These are phyloP conservation scores for Cryptococcus neoformans DNA, from an alignment of 1,284 basidiomycete species.

Conservation along the genomic window DNA sequence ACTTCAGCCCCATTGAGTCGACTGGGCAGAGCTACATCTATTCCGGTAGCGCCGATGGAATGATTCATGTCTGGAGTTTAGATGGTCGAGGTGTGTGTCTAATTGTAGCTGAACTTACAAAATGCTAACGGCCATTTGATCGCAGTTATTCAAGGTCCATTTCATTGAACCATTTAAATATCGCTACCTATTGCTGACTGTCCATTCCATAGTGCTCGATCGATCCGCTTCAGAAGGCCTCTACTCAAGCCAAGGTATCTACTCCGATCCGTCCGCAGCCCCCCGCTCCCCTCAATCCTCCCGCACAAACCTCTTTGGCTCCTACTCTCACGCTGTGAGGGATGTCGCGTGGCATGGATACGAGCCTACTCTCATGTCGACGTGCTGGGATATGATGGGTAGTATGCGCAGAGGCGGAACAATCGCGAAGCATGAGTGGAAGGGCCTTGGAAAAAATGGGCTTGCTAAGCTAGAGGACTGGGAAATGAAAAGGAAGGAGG, in stretches of 20 bases:
- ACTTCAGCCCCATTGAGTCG: constrained; percentile 88
- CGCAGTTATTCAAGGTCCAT: constrained; percentile 24
- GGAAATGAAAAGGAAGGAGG: constrained; percentile 57
- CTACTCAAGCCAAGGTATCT: neutral
- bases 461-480: constrained; percentile 66
- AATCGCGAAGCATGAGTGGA: constrained; percentile 91
- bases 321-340: constrained; percentile 54
- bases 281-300: constrained; percentile 53
- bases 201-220: neutral
- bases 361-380: constrained; percentile 86
- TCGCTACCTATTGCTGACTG: neutral
- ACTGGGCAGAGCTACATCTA: constrained; percentile 94
- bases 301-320: constrained; percentile 38
- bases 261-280: constrained; percentile 3
- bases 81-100: constrained; percentile 61
- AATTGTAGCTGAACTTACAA: neutral
- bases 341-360: constrained; percentile 63
- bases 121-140: neutral
- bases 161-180: neutral
- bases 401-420: constrained; percentile 59
- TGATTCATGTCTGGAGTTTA: constrained; percentile 81
- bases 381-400: constrained; percentile 70
- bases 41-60: constrained; percentile 59
- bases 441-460: constrained; percentile 71
- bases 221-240: constrained; percentile 8